Percentiles rank a stretch among this genome's conserved stretches.
These are phyloP conservation scores for Ambrosiella cleistominuta DNA, from an alignment of 2,329 filamentous ascomycete species.

Conservation along the genomic window DNA sequence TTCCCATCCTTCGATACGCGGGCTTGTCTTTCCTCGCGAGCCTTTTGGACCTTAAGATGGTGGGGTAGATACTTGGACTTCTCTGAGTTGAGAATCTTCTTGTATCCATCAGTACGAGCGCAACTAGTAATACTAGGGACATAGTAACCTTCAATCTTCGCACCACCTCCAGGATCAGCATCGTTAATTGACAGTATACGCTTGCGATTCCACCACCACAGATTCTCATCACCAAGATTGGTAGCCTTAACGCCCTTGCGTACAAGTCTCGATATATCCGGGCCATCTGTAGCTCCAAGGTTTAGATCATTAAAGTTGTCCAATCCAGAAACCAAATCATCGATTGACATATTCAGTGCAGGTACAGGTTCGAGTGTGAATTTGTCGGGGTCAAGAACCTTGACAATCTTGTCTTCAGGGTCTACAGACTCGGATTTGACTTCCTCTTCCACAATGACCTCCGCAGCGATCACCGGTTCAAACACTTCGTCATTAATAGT, in stretches of 20 bases:
- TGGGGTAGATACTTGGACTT: conserved; percentile 97
- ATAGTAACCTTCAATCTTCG: conserved; percentile 47
- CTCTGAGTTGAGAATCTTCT: conserved; percentile 91
- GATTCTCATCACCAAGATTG: conserved; percentile 29
- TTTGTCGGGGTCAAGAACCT: conserved; percentile 26
- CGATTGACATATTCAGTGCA: conserved; percentile 28
- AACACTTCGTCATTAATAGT: conserved; percentile 9
- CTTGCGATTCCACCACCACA: conserved; percentile 41
- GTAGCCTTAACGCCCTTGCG: conserved; percentile 27
- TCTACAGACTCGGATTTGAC: conserved; percentile 19
- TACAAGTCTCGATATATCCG: conserved; percentile 31
- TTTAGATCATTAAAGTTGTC: conserved; percentile 26
- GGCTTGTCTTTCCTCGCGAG: conserved; percentile 80
- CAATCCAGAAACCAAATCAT: conserved; percentile 25
- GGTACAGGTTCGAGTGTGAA: conserved; percentile 32
- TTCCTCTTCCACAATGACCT: conserved; percentile 14
- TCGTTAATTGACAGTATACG: conserved; percentile 39
- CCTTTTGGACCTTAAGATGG: conserved; percentile 88
- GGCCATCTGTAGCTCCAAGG: conserved; percentile 28
- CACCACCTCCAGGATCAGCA: not conserved
- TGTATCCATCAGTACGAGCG: conserved; percentile 80
- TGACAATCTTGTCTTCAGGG: conserved; percentile 17
- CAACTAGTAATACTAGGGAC: conserved; percentile 71
- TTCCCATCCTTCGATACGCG: conserved; percentile 45
- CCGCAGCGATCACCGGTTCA: conserved; percentile 11